Percentiles rank a stretch among this genome's conserved stretches.
Evolutionary conservation across 108 stramenopile genomes (phyloP).

Genomic region (Cyclotella distinguenda): DNA sequence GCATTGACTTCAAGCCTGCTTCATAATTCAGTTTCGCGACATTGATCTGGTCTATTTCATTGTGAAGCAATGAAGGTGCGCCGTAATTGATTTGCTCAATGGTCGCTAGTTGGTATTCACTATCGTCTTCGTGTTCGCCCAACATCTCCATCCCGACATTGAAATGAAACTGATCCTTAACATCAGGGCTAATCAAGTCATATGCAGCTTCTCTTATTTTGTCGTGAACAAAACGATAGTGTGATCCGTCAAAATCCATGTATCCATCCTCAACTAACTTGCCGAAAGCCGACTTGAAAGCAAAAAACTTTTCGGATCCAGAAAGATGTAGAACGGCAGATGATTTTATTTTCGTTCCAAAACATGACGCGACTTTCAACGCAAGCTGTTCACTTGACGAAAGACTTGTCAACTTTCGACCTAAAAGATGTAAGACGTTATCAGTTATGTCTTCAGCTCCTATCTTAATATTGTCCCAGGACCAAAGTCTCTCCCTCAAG

Average conservation of each 20-base stretch:
- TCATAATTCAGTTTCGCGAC: constrained; percentile 25
- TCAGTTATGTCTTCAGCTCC: constrained; percentile 27
- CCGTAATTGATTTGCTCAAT: constrained; percentile 15
- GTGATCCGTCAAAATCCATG: constrained; percentile 5
- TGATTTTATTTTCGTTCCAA: constrained; percentile 29
- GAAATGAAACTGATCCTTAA: constrained; percentile 18
- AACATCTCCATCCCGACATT: constrained; percentile 14
- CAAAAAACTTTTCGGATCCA: not conserved
- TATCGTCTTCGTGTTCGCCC: not conserved
- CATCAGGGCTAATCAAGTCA: constrained; percentile 26
- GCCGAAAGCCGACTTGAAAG: constrained; percentile 1
- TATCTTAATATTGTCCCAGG: constrained; percentile 26
- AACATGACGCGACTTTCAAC: constrained; percentile 38
- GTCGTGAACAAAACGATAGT: constrained; percentile 50
- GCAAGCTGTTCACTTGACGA: constrained; percentile 8
- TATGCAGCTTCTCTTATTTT: constrained; percentile 60
- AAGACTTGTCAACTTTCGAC: constrained; percentile 33
- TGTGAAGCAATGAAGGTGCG: not conserved
- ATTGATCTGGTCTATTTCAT: not conserved
- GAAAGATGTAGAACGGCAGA: not conserved
- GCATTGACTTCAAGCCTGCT: constrained; percentile 23
- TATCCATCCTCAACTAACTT: constrained; percentile 15
- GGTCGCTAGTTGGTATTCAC: not conserved
- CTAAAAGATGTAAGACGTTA: constrained; percentile 46
- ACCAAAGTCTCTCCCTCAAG: constrained; percentile 18